Evolutionary conservation across 352 stramenopile species (phyloP).

Genomic region (Phytophthora pluvialis): DNA sequence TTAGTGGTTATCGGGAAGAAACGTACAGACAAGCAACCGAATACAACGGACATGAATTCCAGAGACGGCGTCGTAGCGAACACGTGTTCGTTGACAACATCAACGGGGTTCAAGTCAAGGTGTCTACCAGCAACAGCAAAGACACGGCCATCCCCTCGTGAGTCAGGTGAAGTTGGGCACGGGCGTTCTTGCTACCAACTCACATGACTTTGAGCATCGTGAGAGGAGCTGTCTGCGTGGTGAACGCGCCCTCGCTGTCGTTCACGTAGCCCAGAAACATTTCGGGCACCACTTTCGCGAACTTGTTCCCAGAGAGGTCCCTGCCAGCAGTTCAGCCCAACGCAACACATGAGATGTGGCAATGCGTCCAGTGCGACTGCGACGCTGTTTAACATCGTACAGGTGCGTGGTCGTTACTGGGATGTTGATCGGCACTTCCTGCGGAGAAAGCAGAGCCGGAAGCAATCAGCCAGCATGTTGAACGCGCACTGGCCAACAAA

Average conservation of each 20-base stretch:
- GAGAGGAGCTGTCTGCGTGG: constrained; percentile 47
- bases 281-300: constrained; percentile 60
- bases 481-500: background rate
- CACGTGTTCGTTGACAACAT: constrained; percentile 78
- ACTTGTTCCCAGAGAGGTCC: constrained; percentile 76
- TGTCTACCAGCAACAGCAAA: constrained; percentile 39
- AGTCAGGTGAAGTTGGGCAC: constrained; percentile 2
- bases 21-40: constrained; percentile 6
- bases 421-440: constrained; percentile 69
- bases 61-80: constrained; percentile 58
- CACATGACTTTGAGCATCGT: constrained; percentile 78
- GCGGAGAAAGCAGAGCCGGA: constrained; percentile 1
- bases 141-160: background rate
- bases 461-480: constrained; percentile 11
- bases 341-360: constrained; percentile 15
- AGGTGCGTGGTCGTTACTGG: constrained; percentile 74
- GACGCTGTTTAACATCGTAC: constrained; percentile 41
- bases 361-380: constrained; percentile 11
- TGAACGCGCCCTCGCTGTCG: constrained; percentile 63
- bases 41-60: constrained; percentile 64
- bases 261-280: constrained; percentile 72
- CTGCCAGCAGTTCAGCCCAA: constrained; percentile 30
- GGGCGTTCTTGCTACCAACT: constrained; percentile 15
- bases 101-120: constrained; percentile 76
- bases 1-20: no score